phyloP scores from a whole-genome alignment of 2,329 filamentous ascomycete species.

The Tolypocladium pustulatum region DNA sequence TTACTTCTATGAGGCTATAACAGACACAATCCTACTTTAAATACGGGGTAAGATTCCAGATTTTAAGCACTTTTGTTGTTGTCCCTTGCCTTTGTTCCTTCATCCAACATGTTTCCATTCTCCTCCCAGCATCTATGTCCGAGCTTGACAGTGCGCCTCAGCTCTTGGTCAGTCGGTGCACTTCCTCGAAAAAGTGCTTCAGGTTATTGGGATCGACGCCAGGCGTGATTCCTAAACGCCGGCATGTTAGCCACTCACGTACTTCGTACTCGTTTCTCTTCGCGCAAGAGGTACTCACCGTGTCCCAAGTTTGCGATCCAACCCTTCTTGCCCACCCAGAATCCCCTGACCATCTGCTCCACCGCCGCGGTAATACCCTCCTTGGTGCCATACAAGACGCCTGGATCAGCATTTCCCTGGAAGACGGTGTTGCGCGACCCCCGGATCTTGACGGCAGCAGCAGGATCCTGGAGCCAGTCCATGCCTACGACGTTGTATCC shows the following conservation, averaged over 20 bases:
- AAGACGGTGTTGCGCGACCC: conserved; percentile 65
- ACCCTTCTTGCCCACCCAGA: conserved; percentile 68
- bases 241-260: conserved; percentile 4
- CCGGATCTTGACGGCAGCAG: conserved; percentile 71
- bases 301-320: conserved; percentile 98
- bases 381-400: conserved; percentile 76
- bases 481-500: conserved; percentile 91
- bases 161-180: conserved; percentile 58
- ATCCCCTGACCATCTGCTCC: conserved; percentile 78
- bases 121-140: neutral
- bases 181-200: conserved; percentile 87
- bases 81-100: neutral
- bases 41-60: neutral
- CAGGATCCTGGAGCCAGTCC: conserved; percentile 89
- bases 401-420: conserved; percentile 94
- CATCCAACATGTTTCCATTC: neutral
- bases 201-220: conserved; percentile 89
- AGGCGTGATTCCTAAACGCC: conserved; percentile 68
- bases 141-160: conserved; percentile 5
- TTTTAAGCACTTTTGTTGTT: neutral
- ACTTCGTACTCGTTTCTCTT: neutral
- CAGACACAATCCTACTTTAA: neutral
- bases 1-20: neutral
- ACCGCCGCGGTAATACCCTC: conserved; percentile 75
- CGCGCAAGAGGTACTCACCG: conserved; percentile 43